A percentile compares a stretch with the other conserved stretches of the same genome.
Evolutionary conservation across 2,329 filamentous ascomycete species (phyloP).

Genomic region (Colletotrichum gloeosporioides): DNA sequence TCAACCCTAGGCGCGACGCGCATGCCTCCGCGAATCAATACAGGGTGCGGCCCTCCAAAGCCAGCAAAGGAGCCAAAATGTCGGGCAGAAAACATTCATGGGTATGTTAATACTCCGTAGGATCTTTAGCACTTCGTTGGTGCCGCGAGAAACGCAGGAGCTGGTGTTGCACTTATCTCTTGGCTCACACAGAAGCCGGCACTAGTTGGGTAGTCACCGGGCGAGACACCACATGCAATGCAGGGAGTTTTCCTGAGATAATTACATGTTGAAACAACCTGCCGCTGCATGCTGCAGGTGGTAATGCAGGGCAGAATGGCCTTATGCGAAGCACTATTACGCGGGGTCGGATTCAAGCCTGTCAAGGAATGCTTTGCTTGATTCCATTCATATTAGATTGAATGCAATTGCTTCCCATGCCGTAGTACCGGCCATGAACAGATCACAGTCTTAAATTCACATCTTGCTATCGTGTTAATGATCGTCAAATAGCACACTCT

Average conservation of each 20-base stretch:
- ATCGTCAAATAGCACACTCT: neutral
- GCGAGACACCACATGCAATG: neutral
- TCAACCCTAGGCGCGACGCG: neutral
- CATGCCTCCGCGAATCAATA: neutral
- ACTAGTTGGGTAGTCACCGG: neutral
- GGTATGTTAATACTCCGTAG: neutral
- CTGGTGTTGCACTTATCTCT: neutral
- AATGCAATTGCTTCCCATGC: neutral
- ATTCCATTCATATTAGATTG: neutral
- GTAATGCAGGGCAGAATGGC: neutral
- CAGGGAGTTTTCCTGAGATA: neutral
- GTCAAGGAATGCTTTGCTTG: neutral
- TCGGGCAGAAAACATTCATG: neutral
- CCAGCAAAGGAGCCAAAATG: neutral
- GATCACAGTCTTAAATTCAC: neutral
- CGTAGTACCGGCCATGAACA: neutral
- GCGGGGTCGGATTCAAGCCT: neutral
- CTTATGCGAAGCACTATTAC: neutral
- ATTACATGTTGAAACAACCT: neutral
- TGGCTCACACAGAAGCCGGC: neutral
- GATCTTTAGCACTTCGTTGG: neutral
- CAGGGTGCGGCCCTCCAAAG: neutral
- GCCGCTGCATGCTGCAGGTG: neutral
- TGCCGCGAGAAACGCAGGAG: neutral
- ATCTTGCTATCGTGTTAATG: neutral